These are phyloP conservation scores for Sisymbrium altissimum DNA, from an alignment of 345 rosid genomes.

Conservation along the genomic window DNA sequence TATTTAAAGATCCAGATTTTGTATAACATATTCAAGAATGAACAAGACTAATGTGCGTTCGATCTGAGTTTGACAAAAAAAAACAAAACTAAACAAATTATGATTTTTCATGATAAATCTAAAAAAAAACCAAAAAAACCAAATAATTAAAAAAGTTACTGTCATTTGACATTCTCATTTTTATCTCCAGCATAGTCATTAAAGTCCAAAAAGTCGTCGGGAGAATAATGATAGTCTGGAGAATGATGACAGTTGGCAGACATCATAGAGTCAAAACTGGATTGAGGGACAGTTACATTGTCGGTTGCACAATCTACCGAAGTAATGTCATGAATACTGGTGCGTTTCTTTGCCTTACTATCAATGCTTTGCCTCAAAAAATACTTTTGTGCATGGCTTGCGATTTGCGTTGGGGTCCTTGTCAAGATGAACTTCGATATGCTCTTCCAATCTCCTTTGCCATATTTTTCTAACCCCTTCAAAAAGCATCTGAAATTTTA, in stretches of 20 bases:
- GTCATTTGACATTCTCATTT: too few relatives aligned
- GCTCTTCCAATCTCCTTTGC: constrained; percentile 73
- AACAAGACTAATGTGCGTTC: background rate
- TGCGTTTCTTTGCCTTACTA: constrained; percentile 48
- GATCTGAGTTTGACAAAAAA: background rate
- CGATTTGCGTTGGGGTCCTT: constrained; percentile 64
- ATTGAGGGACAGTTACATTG: constrained; percentile 5
- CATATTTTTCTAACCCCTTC: constrained; percentile 41
- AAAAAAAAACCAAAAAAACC: background rate
- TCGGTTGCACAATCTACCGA: constrained; percentile 19
- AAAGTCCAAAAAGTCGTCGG: background rate
- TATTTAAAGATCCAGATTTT: background rate
- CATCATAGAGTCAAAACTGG: constrained; percentile 7
- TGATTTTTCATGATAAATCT: background rate
- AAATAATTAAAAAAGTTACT: background rate
- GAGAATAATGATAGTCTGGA: too few relatives aligned
- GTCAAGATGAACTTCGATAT: constrained; percentile 60
- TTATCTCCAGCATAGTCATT: background rate
- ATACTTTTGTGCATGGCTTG: constrained; percentile 82
- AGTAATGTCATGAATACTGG: constrained; percentile 68
- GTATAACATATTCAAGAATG: background rate
- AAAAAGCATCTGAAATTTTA: constrained; percentile 46
- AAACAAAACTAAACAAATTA: background rate
- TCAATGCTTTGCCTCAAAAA: constrained; percentile 41
- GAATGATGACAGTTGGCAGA: background rate